These are phyloP conservation scores for Phytophthora sansomeana DNA, from an alignment of 352 stramenopile species.

Conservation along the genomic window DNA sequence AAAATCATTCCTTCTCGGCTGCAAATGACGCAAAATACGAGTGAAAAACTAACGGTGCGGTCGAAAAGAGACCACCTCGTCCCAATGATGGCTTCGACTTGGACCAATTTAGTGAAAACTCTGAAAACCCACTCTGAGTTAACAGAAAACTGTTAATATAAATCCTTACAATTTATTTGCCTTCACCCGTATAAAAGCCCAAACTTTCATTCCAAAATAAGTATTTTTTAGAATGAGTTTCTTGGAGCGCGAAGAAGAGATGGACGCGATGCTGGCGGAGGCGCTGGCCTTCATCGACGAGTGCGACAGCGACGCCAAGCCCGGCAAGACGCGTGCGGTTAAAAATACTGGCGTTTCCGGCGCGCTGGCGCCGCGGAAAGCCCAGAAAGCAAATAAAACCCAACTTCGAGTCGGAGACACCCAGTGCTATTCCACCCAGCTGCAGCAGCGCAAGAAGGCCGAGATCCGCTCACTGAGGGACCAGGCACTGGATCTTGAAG, in stretches of 20 bases:
- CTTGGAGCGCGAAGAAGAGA: slow-evolving; percentile 33
- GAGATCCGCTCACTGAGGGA: slow-evolving; percentile 37
- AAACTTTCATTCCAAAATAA: slow-evolving; percentile 8
- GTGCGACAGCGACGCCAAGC: slow-evolving; percentile 25
- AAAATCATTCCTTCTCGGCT: background rate
- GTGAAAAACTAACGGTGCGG: too few relatives aligned
- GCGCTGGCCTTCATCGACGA: slow-evolving; percentile 50
- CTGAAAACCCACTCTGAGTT: too few relatives aligned
- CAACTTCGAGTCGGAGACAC: slow-evolving; percentile 7
- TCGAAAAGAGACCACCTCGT: too few relatives aligned
- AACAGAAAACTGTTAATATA: too few relatives aligned
- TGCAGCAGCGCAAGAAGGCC: slow-evolving; percentile 43
- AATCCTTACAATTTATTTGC: too few relatives aligned
- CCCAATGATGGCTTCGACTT: too few relatives aligned
- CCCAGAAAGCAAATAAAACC: slow-evolving; percentile 28
- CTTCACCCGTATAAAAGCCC: too few relatives aligned
- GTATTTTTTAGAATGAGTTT: slow-evolving; percentile 33
- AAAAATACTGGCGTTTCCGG: slow-evolving; percentile 11
- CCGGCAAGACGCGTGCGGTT: background rate
- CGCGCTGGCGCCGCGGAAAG: background rate
- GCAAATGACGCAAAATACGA: slow-evolving; percentile 7
- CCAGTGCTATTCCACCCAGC: slow-evolving; percentile 34
- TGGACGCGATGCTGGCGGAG: slow-evolving; percentile 44
- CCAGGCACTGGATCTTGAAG: slow-evolving; percentile 37
- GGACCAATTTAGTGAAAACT: too few relatives aligned